phyloP scores from a whole-genome alignment of 1,139 yeast species.

The Nakaseomyces delphensis region DNA sequence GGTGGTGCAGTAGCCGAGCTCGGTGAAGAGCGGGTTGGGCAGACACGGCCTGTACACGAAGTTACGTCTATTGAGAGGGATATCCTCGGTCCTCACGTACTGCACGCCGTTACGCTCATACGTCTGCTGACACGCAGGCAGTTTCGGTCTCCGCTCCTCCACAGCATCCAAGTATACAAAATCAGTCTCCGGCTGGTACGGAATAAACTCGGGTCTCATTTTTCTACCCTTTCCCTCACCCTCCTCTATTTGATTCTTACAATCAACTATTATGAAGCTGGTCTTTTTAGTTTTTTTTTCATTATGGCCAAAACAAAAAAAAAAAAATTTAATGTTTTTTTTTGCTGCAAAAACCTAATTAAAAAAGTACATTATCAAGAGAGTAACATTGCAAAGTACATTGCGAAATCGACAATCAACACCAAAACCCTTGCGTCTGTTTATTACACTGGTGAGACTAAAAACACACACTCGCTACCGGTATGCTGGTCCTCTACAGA shows the following conservation, averaged over 20 bases:
- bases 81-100: constrained; percentile 46
- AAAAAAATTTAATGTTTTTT: too few relatives aligned
- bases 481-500: too few relatives aligned
- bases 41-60: constrained; percentile 75
- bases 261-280: neutral
- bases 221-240: neutral
- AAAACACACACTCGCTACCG: too few relatives aligned
- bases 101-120: constrained; percentile 7
- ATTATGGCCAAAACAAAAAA: too few relatives aligned
- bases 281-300: too few relatives aligned
- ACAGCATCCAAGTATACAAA: constrained; percentile 12
- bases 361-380: too few relatives aligned
- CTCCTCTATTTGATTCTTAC: neutral
- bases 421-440: too few relatives aligned
- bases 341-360: too few relatives aligned
- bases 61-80: constrained; percentile 70
- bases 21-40: constrained; percentile 54
- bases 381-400: too few relatives aligned
- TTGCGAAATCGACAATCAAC: too few relatives aligned
- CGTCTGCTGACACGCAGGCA: constrained; percentile 14
- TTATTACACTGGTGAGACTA: too few relatives aligned
- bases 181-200: constrained; percentile 25
- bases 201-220: constrained; percentile 28
- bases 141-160: constrained; percentile 13
- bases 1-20: constrained; percentile 61